Conservation (phyloP, 495 filamentous ascomycete genomes). For the Penicillium canescens region DNA sequence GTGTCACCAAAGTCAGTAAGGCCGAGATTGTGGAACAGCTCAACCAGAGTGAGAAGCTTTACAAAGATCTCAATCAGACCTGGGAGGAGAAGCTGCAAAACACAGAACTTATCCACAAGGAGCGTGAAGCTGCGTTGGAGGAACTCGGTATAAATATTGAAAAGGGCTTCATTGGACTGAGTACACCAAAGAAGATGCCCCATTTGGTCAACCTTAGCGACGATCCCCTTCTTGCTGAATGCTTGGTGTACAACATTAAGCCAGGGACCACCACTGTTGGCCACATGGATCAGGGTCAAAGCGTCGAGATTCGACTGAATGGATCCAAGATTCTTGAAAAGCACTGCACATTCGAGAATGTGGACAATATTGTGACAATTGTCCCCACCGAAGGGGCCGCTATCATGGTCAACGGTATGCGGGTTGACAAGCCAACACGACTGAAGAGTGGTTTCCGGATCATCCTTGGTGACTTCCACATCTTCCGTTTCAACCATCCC, state of each 20-base stretch:
- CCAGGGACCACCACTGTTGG: conserved; percentile 91
- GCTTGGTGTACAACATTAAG: conserved; percentile 97
- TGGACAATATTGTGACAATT: conserved; percentile 86
- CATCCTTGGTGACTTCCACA: conserved; percentile 97
- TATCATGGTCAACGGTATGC: conserved; percentile 96
- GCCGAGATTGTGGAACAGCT: conserved; percentile 98
- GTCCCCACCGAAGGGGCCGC: conserved; percentile 86
- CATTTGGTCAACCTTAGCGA: conserved; percentile 98
- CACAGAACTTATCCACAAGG: conserved; percentile 96
- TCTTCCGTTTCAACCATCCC: conserved; percentile 98
- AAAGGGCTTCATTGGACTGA: conserved; percentile 93
- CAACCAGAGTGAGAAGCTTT: conserved; percentile 91
- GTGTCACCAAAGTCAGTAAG: conserved; percentile 93
- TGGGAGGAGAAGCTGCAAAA: conserved; percentile 97
- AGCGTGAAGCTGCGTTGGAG: conserved; percentile 91
- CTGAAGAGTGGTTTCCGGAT: conserved; percentile 91
- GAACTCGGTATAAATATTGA: conserved; percentile 98
- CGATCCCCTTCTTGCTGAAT: conserved; percentile 93
- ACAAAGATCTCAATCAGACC: conserved; percentile 95
- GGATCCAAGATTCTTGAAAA: conserved; percentile 89
- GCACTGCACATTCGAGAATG: conserved; percentile 91
- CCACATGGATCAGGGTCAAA: conserved; percentile 78
- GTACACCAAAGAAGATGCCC: conserved; percentile 97
- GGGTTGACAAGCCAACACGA: conserved; percentile 77
- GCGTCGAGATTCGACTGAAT: conserved; percentile 88